phyloP scores from a whole-genome alignment of 495 filamentous ascomycete genomes.

The Oidiodendron maius region DNA sequence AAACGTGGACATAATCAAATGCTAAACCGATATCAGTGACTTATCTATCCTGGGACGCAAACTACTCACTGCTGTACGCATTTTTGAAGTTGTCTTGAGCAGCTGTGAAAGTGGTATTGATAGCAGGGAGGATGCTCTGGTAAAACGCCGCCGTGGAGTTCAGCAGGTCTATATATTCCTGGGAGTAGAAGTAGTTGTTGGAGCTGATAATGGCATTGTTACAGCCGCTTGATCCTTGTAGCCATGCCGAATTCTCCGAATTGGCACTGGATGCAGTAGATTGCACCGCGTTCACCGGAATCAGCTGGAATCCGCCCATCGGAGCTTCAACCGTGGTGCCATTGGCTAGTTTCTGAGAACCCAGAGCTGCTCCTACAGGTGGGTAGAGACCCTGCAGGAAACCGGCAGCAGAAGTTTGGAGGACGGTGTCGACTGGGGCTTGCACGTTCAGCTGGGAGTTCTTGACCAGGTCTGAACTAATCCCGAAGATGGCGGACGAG shows the following conservation, averaged over 20 bases:
- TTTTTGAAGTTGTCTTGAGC: slow-evolving; percentile 18
- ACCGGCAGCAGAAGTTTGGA: slow-evolving; percentile 63
- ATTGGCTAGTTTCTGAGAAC: slow-evolving; percentile 52
- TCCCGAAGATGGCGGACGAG: slow-evolving; percentile 49
- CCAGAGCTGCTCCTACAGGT: slow-evolving; percentile 46
- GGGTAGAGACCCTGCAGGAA: slow-evolving; percentile 84
- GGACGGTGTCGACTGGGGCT: slow-evolving; percentile 40
- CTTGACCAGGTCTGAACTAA: slow-evolving; percentile 50
- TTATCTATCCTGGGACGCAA: not conserved
- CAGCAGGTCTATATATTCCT: slow-evolving; percentile 14
- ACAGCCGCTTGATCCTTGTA: slow-evolving; percentile 19
- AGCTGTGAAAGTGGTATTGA: slow-evolving; percentile 17
- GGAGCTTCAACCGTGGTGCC: slow-evolving; percentile 50
- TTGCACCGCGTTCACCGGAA: slow-evolving; percentile 54
- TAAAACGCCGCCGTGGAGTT: slow-evolving; percentile 16
- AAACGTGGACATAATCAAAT: slow-evolving; percentile 72
- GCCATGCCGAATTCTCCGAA: slow-evolving; percentile 22
- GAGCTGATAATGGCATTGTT: slow-evolving; percentile 60
- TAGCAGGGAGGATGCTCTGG: slow-evolving; percentile 22
- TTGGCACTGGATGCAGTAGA: slow-evolving; percentile 40
- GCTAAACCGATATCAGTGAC: slow-evolving; percentile 35
- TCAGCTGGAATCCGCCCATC: slow-evolving; percentile 70
- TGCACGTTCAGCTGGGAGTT: slow-evolving; percentile 48
- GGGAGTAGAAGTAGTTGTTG: slow-evolving; percentile 47
- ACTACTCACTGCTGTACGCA: slow-evolving; percentile 15